Evolutionary conservation across 2,329 filamentous ascomycete genomes (phyloP), one percentile per base, ranked within the genome.

Genomic region (Stachybotrys echinatus): DNA sequence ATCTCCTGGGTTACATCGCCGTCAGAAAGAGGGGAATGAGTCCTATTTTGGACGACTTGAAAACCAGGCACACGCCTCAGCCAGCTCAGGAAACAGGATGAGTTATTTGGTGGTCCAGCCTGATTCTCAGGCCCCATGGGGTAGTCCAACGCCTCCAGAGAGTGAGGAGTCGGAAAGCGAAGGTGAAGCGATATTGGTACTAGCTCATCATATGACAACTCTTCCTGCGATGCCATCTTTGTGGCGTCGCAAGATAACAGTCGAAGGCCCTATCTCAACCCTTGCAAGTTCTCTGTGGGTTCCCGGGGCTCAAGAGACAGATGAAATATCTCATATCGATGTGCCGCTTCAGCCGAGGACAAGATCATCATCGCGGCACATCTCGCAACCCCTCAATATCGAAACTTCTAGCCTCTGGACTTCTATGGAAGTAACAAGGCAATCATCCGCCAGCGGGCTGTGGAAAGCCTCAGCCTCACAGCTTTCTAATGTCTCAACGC

Each of bases 81-180:
- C 47, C 22, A 42, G 34, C 23, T 34, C 49, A 18, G 31, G 42
- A 19, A 45, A 21, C 10, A 45, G 51, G 21, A 51, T 72, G 54
- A 75, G 73, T 54, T 70, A 54, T 70, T 57, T 46, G 52, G 72
- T 47, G 58, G 69, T 31, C 20, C 45, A 47, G 39, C 45, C 45
- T 68, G 68, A 45, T 50, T 42, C 51, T 21, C 44, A 49, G 50
- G 63, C 65, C 10, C 67, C 71, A 48, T 58, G 79, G 3, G 74
- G 70, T 37, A 81, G 76, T 54, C 76, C 77, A 27, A 82, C 79
- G 44, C 78, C 78, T 46, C 75, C 77, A 7, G 77, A 81, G 48
- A 79, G 55, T 53, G 66, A 66, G 62, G 27, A 31, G 27, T 31
- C 27, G 27, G 27, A 61, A 18, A 59, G 55, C 37, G 55, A 58